Conservation (phyloP, 805 yeast genomes). For the Kazachstania bromeliacearum region DNA sequence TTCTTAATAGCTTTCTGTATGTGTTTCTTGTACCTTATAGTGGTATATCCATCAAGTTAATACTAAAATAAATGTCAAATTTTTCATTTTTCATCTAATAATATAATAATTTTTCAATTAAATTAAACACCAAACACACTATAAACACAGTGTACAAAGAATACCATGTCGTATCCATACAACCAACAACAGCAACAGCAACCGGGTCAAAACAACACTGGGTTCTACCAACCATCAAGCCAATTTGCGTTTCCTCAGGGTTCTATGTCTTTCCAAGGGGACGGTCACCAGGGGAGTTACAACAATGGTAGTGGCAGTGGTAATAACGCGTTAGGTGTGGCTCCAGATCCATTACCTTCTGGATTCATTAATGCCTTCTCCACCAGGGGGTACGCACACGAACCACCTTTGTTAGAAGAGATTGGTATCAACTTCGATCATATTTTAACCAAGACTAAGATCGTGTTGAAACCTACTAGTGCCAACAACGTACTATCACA, state of each 20-base stretch:
- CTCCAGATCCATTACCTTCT: slow-evolving; percentile 40
- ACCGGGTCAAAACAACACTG: background rate
- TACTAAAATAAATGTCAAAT: background rate
- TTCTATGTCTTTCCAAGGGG: slow-evolving; percentile 28
- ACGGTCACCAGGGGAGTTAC: slow-evolving; percentile 18
- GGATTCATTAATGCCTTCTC: slow-evolving; percentile 91
- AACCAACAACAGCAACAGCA: background rate
- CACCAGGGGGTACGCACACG: slow-evolving; percentile 89
- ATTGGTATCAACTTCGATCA: slow-evolving; percentile 87
- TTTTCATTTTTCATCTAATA: too few relatives aligned
- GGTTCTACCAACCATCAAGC: background rate
- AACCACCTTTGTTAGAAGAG: slow-evolving; percentile 86
- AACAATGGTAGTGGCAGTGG: slow-evolving; percentile 7
- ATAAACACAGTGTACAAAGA: background rate
- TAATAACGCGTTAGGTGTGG: slow-evolving; percentile 13
- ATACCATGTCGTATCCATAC: too few relatives aligned
- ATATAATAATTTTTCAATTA: background rate
- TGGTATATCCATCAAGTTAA: background rate
- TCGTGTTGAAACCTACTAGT: slow-evolving; percentile 69
- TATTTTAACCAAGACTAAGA: slow-evolving; percentile 72
- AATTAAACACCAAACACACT: background rate
- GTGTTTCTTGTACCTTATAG: background rate
- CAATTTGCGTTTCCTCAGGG: slow-evolving; percentile 27
- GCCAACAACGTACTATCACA: slow-evolving; percentile 46
- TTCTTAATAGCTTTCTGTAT: slow-evolving; percentile 1